Evolutionary conservation across 495 filamentous ascomycete species (phyloP).

Genomic region (Chlorociboria aeruginascens): DNA sequence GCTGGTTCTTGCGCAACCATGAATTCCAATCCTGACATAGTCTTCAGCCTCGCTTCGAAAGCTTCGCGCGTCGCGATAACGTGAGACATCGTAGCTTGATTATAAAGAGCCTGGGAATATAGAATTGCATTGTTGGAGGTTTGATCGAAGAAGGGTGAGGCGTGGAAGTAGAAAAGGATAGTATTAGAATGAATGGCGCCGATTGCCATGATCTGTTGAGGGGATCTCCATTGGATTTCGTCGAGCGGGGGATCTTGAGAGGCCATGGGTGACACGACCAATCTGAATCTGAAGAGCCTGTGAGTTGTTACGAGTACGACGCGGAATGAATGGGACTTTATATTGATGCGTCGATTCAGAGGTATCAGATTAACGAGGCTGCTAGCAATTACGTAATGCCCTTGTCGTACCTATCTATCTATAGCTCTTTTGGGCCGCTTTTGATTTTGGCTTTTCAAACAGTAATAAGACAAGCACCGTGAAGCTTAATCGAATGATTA

Average conservation of each 20-base stretch:
- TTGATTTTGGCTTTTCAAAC: too few species aligned
- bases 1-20: slow-evolving; percentile 67
- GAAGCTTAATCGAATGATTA: too few species aligned
- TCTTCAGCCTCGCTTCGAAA: slow-evolving; percentile 65
- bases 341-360: too few species aligned
- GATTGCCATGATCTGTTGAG: slow-evolving; percentile 39
- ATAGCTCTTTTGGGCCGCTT: too few species aligned
- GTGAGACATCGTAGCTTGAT: slow-evolving; percentile 39
- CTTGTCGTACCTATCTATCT: too few species aligned
- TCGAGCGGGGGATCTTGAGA: slow-evolving; percentile 50
- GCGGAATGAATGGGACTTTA: too few species aligned
- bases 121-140: slow-evolving; percentile 80
- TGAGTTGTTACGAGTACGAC: too few species aligned
- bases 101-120: slow-evolving; percentile 61
- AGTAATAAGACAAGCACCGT: too few species aligned
- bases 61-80: slow-evolving; percentile 56
- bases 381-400: too few species aligned
- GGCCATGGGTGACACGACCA: slow-evolving; percentile 4
- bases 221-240: slow-evolving; percentile 66
- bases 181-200: slow-evolving; percentile 46
- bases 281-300: too few species aligned
- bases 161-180: slow-evolving; percentile 82
- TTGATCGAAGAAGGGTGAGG: slow-evolving; percentile 83
- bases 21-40: slow-evolving; percentile 76
- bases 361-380: too few species aligned